A percentile compares a stretch with the other conserved stretches of the same genome.
Evolutionary conservation across 2,329 filamentous ascomycete species (phyloP).

Genomic region (Arthroderma uncinatum): DNA sequence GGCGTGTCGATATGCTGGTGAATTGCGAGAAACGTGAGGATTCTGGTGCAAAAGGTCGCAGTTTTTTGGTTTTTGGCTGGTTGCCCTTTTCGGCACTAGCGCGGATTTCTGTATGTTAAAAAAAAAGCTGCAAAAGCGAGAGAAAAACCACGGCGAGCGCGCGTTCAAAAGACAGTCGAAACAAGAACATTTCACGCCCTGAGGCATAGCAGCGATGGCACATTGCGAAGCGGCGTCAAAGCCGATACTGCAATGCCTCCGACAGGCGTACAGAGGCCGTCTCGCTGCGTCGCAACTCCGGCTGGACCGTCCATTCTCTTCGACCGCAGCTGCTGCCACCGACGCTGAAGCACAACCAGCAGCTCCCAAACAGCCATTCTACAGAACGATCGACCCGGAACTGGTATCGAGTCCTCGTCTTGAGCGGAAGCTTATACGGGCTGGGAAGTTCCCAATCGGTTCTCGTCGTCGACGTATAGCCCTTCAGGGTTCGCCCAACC

Average conservation of each 20-base stretch:
- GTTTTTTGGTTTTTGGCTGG: slow-evolving; percentile 9
- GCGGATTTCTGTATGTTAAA: slow-evolving; percentile 3
- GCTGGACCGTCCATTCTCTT: slow-evolving; percentile 39
- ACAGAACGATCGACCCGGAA: slow-evolving; percentile 47
- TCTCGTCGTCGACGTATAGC: slow-evolving; percentile 74
- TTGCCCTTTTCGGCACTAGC: slow-evolving; percentile 16
- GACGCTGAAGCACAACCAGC: slow-evolving; percentile 35
- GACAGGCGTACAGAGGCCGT: slow-evolving; percentile 26
- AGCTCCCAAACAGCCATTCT: slow-evolving; percentile 29
- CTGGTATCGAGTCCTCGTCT: slow-evolving; percentile 54
- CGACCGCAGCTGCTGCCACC: slow-evolving; percentile 34
- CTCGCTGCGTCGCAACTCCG: slow-evolving; percentile 27
- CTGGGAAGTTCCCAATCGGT: slow-evolving; percentile 62
- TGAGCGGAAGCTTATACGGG: slow-evolving; percentile 57
- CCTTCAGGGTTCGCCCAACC: slow-evolving; percentile 50
- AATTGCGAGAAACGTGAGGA: not conserved
- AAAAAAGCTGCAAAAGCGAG: slow-evolving; percentile 1
- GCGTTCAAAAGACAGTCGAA: slow-evolving; percentile 13
- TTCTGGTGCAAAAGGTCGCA: slow-evolving; percentile 2
- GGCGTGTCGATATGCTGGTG: not conserved
- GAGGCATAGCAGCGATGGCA: slow-evolving; percentile 24
- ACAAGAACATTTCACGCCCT: slow-evolving; percentile 7
- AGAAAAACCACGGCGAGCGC: slow-evolving; percentile 4
- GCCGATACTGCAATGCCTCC: slow-evolving; percentile 34
- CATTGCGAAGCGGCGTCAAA: slow-evolving; percentile 35